Percentiles rank a stretch among this genome's conserved stretches.
These are phyloP conservation scores for Tillandsia fasciculata DNA, from an alignment of 176 grass and related monocot species.

Conservation along the genomic window DNA sequence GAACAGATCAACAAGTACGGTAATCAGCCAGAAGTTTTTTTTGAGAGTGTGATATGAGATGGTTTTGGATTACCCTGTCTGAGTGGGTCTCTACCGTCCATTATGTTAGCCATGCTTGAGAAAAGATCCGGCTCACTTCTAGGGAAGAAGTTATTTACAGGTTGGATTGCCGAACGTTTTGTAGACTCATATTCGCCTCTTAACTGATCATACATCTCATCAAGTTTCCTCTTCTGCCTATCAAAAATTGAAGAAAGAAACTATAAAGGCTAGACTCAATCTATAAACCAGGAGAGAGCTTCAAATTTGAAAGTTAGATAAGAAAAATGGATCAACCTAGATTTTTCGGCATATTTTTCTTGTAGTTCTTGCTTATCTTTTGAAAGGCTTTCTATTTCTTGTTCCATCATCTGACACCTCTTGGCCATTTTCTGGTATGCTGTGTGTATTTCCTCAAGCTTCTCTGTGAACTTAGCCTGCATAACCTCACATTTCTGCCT, in stretches of 20 bases:
- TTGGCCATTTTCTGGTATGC: constrained; percentile 88
- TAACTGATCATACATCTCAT: constrained; percentile 86
- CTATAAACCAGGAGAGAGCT: not conserved
- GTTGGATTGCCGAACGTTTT: constrained; percentile 68
- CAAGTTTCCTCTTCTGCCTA: constrained; percentile 92
- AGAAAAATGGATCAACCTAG: constrained; percentile 38
- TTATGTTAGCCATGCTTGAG: constrained; percentile 41
- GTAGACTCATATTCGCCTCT: constrained; percentile 62
- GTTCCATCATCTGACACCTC: constrained; percentile 76
- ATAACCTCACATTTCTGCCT: constrained; percentile 71
- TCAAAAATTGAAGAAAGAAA: constrained; percentile 6
- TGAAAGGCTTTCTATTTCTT: constrained; percentile 62
- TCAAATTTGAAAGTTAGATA: not conserved
- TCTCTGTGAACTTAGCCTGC: constrained; percentile 84
- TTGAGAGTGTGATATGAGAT: not conserved
- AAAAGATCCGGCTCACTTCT: constrained; percentile 63
- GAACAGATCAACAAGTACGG: not conserved
- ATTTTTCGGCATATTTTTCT: constrained; percentile 94
- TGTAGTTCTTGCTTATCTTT: constrained; percentile 94
- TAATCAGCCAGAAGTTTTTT: constrained; percentile 9
- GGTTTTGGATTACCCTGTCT: constrained; percentile 41
- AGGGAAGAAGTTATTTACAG: constrained; percentile 48
- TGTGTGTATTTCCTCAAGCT: constrained; percentile 68
- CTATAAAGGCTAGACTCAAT: not conserved
- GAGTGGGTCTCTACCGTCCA: constrained; percentile 27